Evolutionary conservation across 2,329 filamentous ascomycete genomes (phyloP).

Genomic region (Didymella segeticola): DNA sequence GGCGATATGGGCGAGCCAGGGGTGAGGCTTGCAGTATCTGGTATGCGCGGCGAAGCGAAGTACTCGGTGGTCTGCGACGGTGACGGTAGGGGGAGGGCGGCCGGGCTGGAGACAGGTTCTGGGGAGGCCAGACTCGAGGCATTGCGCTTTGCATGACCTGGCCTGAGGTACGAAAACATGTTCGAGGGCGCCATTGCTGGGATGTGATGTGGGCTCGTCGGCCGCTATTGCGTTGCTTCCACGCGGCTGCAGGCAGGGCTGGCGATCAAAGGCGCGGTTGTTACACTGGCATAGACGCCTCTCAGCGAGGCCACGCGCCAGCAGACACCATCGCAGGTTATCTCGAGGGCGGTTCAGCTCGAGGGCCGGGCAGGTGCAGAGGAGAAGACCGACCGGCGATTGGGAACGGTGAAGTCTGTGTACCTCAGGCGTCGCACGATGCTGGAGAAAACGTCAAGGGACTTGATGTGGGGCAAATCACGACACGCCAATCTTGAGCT

Average conservation of each 20-base stretch:
- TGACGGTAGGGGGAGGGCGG: slow-evolving; percentile 34
- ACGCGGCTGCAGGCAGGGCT: slow-evolving; percentile 10
- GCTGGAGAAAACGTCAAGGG: slow-evolving; percentile 10
- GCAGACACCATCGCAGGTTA: slow-evolving; percentile 33
- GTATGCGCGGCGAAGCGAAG: slow-evolving; percentile 40
- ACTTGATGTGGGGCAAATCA: slow-evolving; percentile 8
- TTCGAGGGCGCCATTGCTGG: slow-evolving; percentile 47
- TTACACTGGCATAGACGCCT: slow-evolving; percentile 28
- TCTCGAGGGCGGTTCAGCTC: slow-evolving; percentile 1
- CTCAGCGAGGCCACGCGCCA: slow-evolving; percentile 44
- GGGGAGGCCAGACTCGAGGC: slow-evolving; percentile 44
- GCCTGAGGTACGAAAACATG: slow-evolving; percentile 51
- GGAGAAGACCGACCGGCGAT: slow-evolving; percentile 5
- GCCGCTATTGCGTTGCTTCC: slow-evolving; percentile 26
- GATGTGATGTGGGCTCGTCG: slow-evolving; percentile 20
- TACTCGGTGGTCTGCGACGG: slow-evolving; percentile 40
- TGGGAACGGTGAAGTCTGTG: slow-evolving; percentile 9
- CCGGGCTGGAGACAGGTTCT: slow-evolving; percentile 37
- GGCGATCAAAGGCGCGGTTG: slow-evolving; percentile 7
- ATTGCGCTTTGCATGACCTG: slow-evolving; percentile 49
- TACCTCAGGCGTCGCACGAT: slow-evolving; percentile 19
- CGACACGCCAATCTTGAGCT: slow-evolving; percentile 1
- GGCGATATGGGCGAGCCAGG: slow-evolving; percentile 48
- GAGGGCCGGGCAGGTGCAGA: slow-evolving; percentile 6
- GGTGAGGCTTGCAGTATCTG: slow-evolving; percentile 37